Conservation (phyloP, 2,329 filamentous ascomycete species). For the Neocatenulostroma microsporum region DNA sequence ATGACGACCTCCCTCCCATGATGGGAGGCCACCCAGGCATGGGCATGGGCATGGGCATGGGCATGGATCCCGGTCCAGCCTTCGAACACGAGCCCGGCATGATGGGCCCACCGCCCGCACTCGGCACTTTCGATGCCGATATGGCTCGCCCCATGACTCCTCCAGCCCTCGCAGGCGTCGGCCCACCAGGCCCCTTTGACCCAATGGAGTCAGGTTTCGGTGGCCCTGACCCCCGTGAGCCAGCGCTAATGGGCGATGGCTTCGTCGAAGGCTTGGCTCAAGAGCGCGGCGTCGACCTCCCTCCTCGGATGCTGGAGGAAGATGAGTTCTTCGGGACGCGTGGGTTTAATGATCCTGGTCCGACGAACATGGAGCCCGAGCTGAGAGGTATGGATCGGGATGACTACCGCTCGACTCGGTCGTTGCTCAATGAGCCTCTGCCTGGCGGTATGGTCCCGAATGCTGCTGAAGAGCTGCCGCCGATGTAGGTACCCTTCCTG, state of each 20-base stretch:
- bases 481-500: not conserved
- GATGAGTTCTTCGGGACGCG: not conserved
- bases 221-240: not conserved
- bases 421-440: conserved; percentile 1
- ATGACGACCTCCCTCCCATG: too few species aligned
- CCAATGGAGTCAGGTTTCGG: too few species aligned
- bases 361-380: too few species aligned
- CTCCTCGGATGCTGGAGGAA: not conserved
- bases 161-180: too few species aligned
- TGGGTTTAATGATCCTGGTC: not conserved
- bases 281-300: not conserved
- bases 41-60: too few species aligned
- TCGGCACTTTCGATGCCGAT: conserved; percentile 2
- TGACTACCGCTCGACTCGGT: too few species aligned
- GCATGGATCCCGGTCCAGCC: not conserved
- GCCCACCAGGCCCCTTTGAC: too few species aligned
- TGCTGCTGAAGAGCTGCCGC: not conserved
- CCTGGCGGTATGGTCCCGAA: not conserved
- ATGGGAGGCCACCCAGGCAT: too few species aligned
- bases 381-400: too few species aligned
- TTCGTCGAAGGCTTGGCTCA: not conserved
- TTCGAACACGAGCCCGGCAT: not conserved
- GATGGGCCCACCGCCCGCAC: not conserved
- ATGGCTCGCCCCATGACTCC: not conserved
- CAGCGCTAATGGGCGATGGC: not conserved